Conservation (phyloP, 345 rosid genomes). For the Ceriops zippeliana region DNA sequence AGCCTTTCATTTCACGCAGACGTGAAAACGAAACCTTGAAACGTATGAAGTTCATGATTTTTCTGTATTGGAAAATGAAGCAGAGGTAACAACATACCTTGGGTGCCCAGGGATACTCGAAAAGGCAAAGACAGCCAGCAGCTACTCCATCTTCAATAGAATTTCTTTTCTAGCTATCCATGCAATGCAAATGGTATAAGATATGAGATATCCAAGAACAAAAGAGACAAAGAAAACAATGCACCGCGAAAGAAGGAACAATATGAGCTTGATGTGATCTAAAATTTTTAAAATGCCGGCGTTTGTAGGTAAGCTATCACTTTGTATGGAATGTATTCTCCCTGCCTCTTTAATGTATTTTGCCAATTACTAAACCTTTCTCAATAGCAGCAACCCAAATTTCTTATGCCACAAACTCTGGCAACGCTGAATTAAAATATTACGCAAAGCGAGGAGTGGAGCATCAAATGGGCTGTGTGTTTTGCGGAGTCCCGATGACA, state of each 20-base stretch:
- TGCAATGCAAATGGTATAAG: neutral
- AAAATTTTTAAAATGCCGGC: neutral
- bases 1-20: neutral
- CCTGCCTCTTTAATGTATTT: neutral
- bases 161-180: neutral
- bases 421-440: neutral
- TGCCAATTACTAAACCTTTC: neutral
- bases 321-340: neutral
- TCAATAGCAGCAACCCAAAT: neutral
- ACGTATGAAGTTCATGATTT: neutral
- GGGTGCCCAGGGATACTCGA: neutral
- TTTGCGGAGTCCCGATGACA: conserved; percentile 21
- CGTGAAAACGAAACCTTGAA: neutral
- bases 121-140: neutral
- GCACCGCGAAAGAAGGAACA: no score
- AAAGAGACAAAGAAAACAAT: neutral
- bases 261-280: neutral
- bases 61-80: neutral
- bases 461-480: neutral
- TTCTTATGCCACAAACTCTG: neutral
- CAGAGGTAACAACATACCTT: neutral
- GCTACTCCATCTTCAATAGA: neutral
- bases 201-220: no score
- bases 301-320: neutral
- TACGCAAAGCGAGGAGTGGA: neutral